Evolutionary conservation across 345 rosid genomes (phyloP).

Genomic region (Eucalyptus tenuipes): DNA sequence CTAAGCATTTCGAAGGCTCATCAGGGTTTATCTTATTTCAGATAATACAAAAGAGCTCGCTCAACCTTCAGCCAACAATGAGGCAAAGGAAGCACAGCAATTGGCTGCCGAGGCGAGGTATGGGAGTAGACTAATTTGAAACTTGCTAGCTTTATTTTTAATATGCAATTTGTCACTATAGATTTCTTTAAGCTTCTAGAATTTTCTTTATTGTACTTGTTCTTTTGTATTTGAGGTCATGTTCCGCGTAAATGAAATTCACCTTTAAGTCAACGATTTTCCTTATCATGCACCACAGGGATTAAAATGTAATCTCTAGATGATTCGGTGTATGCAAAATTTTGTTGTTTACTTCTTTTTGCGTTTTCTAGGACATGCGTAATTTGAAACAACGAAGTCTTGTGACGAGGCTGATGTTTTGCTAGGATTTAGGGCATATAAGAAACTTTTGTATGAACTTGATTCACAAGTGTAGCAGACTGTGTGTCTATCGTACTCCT

Average conservation of each 20-base stretch:
- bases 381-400: neutral
- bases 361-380: neutral
- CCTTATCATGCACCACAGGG: neutral
- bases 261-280: neutral
- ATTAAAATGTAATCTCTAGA: neutral
- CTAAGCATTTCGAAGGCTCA: neutral
- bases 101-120: conserved; percentile 55
- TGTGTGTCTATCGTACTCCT: neutral
- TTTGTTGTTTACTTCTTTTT: neutral
- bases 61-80: conserved; percentile 10
- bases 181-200: neutral
- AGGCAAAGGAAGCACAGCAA: conserved; percentile 25
- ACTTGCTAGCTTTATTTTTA: neutral
- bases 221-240: neutral
- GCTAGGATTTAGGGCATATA: neutral
- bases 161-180: neutral
- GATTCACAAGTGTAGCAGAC: neutral
- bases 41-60: conserved; percentile 48
- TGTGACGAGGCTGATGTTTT: neutral
- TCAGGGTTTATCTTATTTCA: conserved; percentile 9
- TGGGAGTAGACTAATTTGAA: neutral
- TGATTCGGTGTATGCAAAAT: neutral
- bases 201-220: neutral
- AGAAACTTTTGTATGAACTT: neutral
- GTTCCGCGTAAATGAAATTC: neutral